Percentiles rank a stretch among this genome's conserved stretches.
These are phyloP conservation scores for Lipomyces chichibuensis DNA, from an alignment of 805 yeast genomes.

Conservation along the genomic window DNA sequence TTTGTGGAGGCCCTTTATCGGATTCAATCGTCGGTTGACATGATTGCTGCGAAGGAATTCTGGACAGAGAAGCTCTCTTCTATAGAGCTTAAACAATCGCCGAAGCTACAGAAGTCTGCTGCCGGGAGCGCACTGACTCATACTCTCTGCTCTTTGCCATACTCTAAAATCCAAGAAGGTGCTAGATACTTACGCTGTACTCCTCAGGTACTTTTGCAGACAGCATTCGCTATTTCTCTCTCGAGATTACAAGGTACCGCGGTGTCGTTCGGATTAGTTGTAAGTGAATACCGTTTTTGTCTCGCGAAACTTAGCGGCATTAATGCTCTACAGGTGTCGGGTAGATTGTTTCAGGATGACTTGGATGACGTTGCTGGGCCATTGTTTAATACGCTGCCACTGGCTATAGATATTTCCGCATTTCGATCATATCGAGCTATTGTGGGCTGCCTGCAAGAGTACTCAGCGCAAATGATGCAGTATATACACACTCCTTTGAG, in stretches of 20 bases:
- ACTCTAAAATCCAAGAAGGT: background rate
- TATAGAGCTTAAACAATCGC: background rate
- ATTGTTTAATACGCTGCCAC: slow-evolving; percentile 35
- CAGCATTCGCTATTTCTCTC: slow-evolving; percentile 30
- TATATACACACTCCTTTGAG: slow-evolving; percentile 35
- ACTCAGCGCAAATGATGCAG: slow-evolving; percentile 16
- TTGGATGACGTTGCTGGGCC: slow-evolving; percentile 33
- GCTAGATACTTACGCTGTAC: slow-evolving; percentile 29
- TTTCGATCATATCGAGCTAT: slow-evolving; percentile 4
- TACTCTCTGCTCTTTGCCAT: background rate
- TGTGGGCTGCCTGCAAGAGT: slow-evolving; percentile 10
- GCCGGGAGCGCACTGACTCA: background rate
- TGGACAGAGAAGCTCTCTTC: slow-evolving; percentile 17
- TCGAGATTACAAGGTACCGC: slow-evolving; percentile 3
- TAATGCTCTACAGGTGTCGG: slow-evolving; percentile 21
- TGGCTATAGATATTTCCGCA: slow-evolving; percentile 10
- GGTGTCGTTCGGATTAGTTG: slow-evolving; percentile 27
- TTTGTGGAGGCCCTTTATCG: slow-evolving; percentile 26
- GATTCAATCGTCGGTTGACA: slow-evolving; percentile 2
- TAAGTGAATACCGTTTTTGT: background rate
- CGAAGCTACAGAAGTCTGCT: background rate
- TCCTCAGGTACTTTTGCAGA: slow-evolving; percentile 33
- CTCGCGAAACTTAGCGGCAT: background rate
- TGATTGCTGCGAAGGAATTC: slow-evolving; percentile 8
- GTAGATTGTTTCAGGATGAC: slow-evolving; percentile 25